phyloP scores from a whole-genome alignment of 768 basidiomycete species.

The Leccinellum albellum region DNA sequence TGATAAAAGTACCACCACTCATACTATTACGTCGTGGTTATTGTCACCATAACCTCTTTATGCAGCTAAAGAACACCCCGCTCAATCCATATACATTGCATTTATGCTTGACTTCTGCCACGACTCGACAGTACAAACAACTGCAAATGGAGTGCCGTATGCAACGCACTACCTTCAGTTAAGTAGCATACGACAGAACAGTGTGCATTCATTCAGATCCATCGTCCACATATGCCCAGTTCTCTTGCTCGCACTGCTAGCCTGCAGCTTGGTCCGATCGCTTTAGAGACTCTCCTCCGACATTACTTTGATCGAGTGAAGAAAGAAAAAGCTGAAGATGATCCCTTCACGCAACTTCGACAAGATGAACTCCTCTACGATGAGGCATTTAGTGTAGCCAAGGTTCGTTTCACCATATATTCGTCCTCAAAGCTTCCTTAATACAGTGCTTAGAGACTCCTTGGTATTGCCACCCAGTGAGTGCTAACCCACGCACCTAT shows the following conservation, averaged over 20 bases:
- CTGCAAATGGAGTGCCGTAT: too few relatives aligned
- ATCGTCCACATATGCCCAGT: slow-evolving; percentile 36
- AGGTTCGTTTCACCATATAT: slow-evolving; percentile 40
- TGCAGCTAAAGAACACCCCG: slow-evolving; percentile 20
- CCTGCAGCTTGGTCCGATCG: slow-evolving; percentile 64
- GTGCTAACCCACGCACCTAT: slow-evolving; percentile 16
- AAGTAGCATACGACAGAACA: neutral
- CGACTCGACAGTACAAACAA: too few relatives aligned
- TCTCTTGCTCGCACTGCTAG: slow-evolving; percentile 60
- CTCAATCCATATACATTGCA: slow-evolving; percentile 19
- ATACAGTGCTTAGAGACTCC: slow-evolving; percentile 53
- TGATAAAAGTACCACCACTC: slow-evolving; percentile 28
- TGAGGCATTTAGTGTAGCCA: slow-evolving; percentile 71
- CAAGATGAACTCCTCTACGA: slow-evolving; percentile 81
- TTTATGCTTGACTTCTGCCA: too few relatives aligned
- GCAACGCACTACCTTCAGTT: too few relatives aligned
- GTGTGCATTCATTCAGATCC: neutral
- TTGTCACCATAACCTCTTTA: slow-evolving; percentile 8
- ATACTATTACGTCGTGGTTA: slow-evolving; percentile 21
- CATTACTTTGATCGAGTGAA: slow-evolving; percentile 75
- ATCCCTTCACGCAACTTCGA: slow-evolving; percentile 46
- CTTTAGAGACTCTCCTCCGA: slow-evolving; percentile 76
- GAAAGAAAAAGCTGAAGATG: slow-evolving; percentile 36
- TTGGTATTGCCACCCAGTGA: slow-evolving; percentile 68
- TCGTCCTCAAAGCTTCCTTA: neutral